Percentiles rank a stretch among this genome's conserved stretches.
These are phyloP conservation scores for Crithidia acanthocephali DNA, from an alignment of 208 protist species.

Conservation along the genomic window DNA sequence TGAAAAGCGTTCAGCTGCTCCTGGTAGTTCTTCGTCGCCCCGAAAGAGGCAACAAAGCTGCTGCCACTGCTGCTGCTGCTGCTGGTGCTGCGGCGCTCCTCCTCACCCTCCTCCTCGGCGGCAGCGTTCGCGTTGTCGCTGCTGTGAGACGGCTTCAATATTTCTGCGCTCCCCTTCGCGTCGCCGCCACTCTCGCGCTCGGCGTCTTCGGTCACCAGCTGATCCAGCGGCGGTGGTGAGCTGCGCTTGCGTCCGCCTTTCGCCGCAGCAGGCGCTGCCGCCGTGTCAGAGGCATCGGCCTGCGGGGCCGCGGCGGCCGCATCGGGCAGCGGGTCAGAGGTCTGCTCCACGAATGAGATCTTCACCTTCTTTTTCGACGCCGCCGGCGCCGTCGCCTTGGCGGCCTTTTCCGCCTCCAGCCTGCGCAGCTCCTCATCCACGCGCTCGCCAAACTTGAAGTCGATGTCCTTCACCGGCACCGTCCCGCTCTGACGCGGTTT, in stretches of 20 bases:
- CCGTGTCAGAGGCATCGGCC: neutral
- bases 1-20: slow-evolving; percentile 35
- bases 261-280: neutral
- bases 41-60: neutral
- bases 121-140: neutral
- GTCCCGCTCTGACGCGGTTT: neutral
- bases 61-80: neutral
- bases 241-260: slow-evolving; percentile 8
- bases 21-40: slow-evolving; percentile 14
- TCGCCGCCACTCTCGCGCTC: neutral
- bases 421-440: slow-evolving; percentile 34
- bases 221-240: slow-evolving; percentile 19
- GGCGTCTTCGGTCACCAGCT: slow-evolving; percentile 3
- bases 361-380: slow-evolving; percentile 4
- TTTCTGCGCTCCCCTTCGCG: too few species aligned
- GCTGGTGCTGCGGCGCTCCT: neutral
- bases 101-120: neutral
- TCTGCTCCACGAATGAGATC: neutral
- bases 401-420: slow-evolving; percentile 11
- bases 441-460: slow-evolving; percentile 50
- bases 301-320: neutral
- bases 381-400: neutral
- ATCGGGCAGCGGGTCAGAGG: neutral
- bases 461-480: slow-evolving; percentile 34
- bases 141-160: neutral